Conservation (phyloP, 2,329 filamentous ascomycete species). For the Aspergillus fructus region DNA sequence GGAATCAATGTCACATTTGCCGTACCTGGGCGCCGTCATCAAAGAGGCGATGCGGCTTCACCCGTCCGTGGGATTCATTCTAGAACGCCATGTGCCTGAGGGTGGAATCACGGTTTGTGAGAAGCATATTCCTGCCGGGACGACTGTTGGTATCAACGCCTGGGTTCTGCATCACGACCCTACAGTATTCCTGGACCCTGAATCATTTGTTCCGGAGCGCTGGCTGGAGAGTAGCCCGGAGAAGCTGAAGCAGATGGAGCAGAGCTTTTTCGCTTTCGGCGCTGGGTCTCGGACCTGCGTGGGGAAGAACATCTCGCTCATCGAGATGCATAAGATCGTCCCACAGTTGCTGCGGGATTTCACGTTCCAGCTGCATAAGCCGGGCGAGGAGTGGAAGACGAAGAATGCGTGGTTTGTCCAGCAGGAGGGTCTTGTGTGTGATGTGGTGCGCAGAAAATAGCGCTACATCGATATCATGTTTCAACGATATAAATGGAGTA, state of each 20-base stretch:
- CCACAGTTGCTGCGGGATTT: constrained; percentile 2
- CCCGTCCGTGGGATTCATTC: constrained; percentile 68
- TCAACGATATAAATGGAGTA: neutral
- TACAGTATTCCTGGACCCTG: constrained; percentile 68
- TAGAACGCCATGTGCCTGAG: constrained; percentile 73
- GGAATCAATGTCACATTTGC: constrained; percentile 52
- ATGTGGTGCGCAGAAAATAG: neutral
- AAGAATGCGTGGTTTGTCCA: constrained; percentile 3
- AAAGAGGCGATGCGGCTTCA: constrained; percentile 77
- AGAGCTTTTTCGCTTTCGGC: constrained; percentile 10
- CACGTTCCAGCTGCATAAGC: neutral
- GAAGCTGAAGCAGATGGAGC: constrained; percentile 2
- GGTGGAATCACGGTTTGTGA: constrained; percentile 46
- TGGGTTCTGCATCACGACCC: constrained; percentile 71
- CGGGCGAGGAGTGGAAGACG: neutral
- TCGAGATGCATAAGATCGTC: constrained; percentile 15
- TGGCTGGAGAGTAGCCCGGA: constrained; percentile 6
- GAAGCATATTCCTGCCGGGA: constrained; percentile 7
- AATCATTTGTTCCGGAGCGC: constrained; percentile 45
- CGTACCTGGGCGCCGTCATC: constrained; percentile 74
- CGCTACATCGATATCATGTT: neutral
- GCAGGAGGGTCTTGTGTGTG: constrained; percentile 1
- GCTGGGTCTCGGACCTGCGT: constrained; percentile 10
- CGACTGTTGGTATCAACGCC: constrained; percentile 57
- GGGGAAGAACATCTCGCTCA: constrained; percentile 13